Conservation (phyloP, 202 grass and related monocot species). For the Cymbopogon flexuosus region DNA sequence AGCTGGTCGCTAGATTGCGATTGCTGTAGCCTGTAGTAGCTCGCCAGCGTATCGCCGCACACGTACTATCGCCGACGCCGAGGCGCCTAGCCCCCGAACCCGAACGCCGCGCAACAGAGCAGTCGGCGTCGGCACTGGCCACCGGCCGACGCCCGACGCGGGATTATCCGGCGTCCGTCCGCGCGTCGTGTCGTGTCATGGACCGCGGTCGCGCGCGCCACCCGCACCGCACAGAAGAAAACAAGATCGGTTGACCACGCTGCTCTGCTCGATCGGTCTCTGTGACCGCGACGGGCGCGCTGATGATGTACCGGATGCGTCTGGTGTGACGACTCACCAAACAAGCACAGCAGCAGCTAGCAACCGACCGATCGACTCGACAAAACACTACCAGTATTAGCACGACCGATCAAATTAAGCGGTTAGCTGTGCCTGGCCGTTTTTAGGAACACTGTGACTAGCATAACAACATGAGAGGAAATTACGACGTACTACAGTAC, state of each 20-base stretch:
- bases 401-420: not conserved
- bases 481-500: too few species aligned
- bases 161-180: too few species aligned
- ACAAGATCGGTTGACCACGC: not conserved
- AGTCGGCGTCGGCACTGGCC: too few species aligned
- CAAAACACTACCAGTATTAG: not conserved
- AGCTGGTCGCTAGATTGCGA: not conserved
- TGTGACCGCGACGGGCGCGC: not conserved
- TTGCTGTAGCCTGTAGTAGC: not conserved
- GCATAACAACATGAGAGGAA: too few species aligned
- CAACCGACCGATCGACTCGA: not conserved
- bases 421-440: not conserved
- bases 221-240: too few species aligned
- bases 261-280: not conserved
- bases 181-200: not conserved
- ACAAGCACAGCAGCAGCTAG: not conserved
- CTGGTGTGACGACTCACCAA: not conserved
- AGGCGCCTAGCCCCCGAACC: too few species aligned
- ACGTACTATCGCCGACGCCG: not conserved
- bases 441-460: not conserved
- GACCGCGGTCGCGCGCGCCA: not conserved
- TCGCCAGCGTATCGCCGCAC: not conserved
- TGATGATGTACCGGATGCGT: not conserved
- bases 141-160: too few species aligned
- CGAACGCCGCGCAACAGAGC: too few species aligned